A percentile compares a stretch with the other conserved stretches of the same genome.
Evolutionary conservation across 2,329 filamentous ascomycete genomes (phyloP).

Genomic region (Calonectria hawksworthii): DNA sequence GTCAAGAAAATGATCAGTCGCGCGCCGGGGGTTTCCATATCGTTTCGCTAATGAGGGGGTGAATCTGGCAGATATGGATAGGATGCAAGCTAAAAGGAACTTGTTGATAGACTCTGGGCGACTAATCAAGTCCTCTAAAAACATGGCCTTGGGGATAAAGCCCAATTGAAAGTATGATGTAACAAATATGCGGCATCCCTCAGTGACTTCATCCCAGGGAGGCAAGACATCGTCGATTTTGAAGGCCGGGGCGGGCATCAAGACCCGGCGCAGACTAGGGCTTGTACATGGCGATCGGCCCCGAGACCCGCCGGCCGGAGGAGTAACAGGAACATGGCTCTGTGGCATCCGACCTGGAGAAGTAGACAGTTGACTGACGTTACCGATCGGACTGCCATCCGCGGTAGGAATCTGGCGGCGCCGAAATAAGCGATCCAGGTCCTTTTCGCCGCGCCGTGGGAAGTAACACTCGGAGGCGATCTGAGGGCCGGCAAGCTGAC

Average conservation of each 20-base stretch:
- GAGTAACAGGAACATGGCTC: not conserved
- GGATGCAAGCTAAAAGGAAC: constrained; percentile 48
- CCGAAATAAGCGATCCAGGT: constrained; percentile 38
- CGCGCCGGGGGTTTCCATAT: constrained; percentile 41
- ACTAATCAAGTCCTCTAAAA: constrained; percentile 45
- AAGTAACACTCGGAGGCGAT: constrained; percentile 36
- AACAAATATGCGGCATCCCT: constrained; percentile 46
- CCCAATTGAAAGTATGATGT: constrained; percentile 51
- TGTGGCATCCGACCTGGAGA: not conserved
- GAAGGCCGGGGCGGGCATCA: constrained; percentile 8
- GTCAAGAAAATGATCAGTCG: constrained; percentile 47
- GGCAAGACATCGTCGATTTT: constrained; percentile 30
- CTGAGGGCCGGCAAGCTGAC: constrained; percentile 25
- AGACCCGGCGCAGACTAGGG: not conserved
- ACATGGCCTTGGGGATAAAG: constrained; percentile 50
- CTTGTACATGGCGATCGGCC: not conserved
- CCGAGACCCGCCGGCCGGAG: not conserved
- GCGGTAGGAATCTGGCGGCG: constrained; percentile 18
- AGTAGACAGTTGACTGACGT: not conserved
- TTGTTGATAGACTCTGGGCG: constrained; percentile 38
- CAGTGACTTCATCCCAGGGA: constrained; percentile 46
- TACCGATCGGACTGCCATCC: not conserved
- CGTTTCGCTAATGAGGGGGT: constrained; percentile 44
- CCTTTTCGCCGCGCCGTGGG: constrained; percentile 39
- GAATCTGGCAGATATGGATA: constrained; percentile 49